Evolutionary conservation across 805 yeast genomes (phyloP), one percentile per base, ranked within the genome.

Genomic region (Yarrowia sp.): DNA sequence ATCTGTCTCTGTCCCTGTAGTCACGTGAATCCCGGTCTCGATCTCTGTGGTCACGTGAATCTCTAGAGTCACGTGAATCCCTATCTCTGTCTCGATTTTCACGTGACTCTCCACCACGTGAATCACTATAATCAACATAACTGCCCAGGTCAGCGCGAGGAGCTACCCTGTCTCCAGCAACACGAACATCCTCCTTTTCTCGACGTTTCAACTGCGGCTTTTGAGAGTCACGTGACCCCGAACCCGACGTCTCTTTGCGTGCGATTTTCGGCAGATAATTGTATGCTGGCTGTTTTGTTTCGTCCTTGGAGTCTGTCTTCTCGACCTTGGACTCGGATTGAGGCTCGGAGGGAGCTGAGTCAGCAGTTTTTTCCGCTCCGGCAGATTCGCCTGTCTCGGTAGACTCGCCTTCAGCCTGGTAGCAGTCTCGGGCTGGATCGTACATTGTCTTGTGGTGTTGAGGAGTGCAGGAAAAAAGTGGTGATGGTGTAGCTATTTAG

Each of bases 161-260:
- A 17, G 61, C 46, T 9, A 54, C 46, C 8, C 46, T 16, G 12
- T 54, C 61, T 6, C 61, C 46, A 36, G 61, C 41, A 0, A 51
- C 26, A 26, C 61, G 32, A 19, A 54, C 35, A 26, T 54, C 61
- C 26, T 54, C 61, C 14, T 33, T n/a, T 16, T 54, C 61, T 4
- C 61, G 61, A 7, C 61, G 61, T n/a, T 54, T 54, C n/a, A 54
- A 35, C 44, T 35, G 44, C 14, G 61, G 61, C 19, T 54, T 54
- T 16, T 21, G 32, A 16, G 43, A 16, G 32, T 54, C 61, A 32
- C 46, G 46, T 24, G 61, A 36, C 35, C 9, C 26, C 12, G 30
- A 4, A n/a, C 17, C 4, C 36, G 43, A 17, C 16, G 43, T 26
- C 16, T 54, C 46, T 26, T 54, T 54, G 6, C 40, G 17, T 8